These are phyloP conservation scores for Zymoseptoria ardabiliae DNA, from an alignment of 2,329 filamentous ascomycete genomes.

Conservation along the genomic window DNA sequence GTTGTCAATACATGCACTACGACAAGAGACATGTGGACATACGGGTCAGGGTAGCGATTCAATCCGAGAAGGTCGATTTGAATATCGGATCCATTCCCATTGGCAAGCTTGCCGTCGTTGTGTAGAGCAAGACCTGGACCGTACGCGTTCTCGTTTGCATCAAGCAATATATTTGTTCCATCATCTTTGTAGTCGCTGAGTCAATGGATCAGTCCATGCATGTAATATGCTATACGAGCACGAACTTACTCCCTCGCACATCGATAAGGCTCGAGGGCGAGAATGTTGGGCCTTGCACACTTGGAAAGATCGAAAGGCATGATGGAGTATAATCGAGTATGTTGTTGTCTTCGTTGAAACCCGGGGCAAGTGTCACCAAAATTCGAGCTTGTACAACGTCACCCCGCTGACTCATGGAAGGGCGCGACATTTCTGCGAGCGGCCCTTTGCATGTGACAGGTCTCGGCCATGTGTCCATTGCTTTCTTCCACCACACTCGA, in stretches of 20 bases:
- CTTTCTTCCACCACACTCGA: not conserved
- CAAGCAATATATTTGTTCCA: constrained; percentile 88
- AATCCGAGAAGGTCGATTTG: constrained; percentile 72
- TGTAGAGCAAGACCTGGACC: constrained; percentile 65
- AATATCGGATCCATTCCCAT: constrained; percentile 41
- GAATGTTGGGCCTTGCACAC: constrained; percentile 47
- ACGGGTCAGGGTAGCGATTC: constrained; percentile 90
- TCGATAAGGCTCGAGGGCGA: constrained; percentile 47
- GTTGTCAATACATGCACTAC: constrained; percentile 10
- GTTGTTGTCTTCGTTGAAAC: not conserved
- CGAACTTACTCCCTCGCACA: constrained; percentile 47
- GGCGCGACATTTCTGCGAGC: not conserved
- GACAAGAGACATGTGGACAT: constrained; percentile 17
- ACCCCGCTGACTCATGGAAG: not conserved
- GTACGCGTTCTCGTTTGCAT: constrained; percentile 96
- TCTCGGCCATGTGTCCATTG: not conserved
- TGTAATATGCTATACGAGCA: constrained; percentile 37
- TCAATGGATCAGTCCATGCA: constrained; percentile 13
- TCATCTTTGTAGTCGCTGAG: constrained; percentile 89
- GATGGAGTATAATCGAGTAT: constrained; percentile 2
- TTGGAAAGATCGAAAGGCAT: constrained; percentile 43
- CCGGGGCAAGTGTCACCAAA: not conserved
- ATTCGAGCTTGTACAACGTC: constrained; percentile 4
- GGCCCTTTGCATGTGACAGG: constrained; percentile 3
- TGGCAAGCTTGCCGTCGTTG: constrained; percentile 41